phyloP scores from a whole-genome alignment of 805 yeast genomes.

The Yarrowia divulgata region DNA sequence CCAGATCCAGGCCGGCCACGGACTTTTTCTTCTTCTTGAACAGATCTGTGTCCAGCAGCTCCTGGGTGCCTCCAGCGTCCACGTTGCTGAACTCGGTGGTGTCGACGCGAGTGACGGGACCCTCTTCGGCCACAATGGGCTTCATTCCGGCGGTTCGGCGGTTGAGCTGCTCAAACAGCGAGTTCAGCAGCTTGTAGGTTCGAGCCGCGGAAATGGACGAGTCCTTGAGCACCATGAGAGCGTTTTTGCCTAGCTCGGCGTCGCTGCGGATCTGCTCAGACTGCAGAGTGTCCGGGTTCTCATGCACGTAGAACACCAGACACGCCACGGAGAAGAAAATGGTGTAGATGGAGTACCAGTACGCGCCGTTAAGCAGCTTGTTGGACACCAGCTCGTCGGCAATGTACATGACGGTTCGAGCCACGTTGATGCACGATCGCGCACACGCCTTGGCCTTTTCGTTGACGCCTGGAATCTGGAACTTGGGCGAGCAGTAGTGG shows the following conservation, averaged over 20 bases:
- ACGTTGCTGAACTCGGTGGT: conserved; percentile 35
- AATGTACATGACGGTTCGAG: conserved; percentile 78
- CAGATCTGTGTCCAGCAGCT: conserved; percentile 5
- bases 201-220: conserved; percentile 79
- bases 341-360: conserved; percentile 91
- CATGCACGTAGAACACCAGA: conserved; percentile 78
- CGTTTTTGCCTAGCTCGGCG: conserved; percentile 81
- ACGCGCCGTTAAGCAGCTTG: conserved; percentile 78
- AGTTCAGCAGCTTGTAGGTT: conserved; percentile 79
- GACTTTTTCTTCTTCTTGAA: conserved; percentile 27
- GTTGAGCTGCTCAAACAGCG: conserved; percentile 54
- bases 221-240: conserved; percentile 72
- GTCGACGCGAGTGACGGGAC: conserved; percentile 30
- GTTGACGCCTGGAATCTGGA: conserved; percentile 50
- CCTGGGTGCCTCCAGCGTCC: conserved; percentile 27
- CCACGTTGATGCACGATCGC: conserved; percentile 81
- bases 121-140: conserved; percentile 28
- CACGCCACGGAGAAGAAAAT: conserved; percentile 90
- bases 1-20: conserved; percentile 15
- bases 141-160: conserved; percentile 41
- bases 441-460: conserved; percentile 75
- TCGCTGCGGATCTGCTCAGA: conserved; percentile 63
- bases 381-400: conserved; percentile 81
- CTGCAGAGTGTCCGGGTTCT: conserved; percentile 48
- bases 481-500: conserved; percentile 74